Evolutionary conservation across 2,329 filamentous ascomycete species (phyloP), one percentile per base, ranked within the genome.

Genomic region (Aspergillus niger): DNA sequence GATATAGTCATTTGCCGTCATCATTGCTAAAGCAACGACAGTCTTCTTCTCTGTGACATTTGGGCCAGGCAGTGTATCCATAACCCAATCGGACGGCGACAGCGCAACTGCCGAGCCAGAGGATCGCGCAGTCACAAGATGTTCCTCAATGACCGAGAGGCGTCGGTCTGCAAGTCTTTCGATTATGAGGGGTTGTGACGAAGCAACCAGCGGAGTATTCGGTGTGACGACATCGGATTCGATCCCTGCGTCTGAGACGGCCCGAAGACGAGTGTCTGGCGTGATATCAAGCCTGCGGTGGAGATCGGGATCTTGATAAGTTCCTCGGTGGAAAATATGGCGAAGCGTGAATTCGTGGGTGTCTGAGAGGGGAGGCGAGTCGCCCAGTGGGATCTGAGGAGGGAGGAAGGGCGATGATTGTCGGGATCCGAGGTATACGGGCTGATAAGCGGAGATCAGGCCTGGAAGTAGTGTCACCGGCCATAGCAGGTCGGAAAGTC

Each of bases 301-400:
- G 15, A 97, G 85, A 5, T 83, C 77, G 2, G 93, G 93, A 67
- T 96, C 86, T 67, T 85, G 80, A 75, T 94, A 85, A 43, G 91
- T 90, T 60, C 94, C 94, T 78, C 97, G 93, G 74, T 97, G 93
- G 78, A 91, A 95, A 70, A 98, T 89, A 77, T 99, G 94, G 69
- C 92, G 89, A 59, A 99, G 85, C 6, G 71, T 70, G 71, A 79
- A 79, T 55, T 78, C 72, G 69, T 75, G 70, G 17, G 61, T 66
- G 20, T 68, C 66, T 13, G 58, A 59, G 43, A 67, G 51, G 15
- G 66, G 55, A 48, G 68, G 60, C 41, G 63, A 43, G 4, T 67
- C 69, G 5, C 59, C 61, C 55, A 73, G 61, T 11, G 75, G 74
- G 52, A 76, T 62, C 58, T 72, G 71, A 62, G 75, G 75, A 54